These are phyloP conservation scores for Pseudogymnoascus sp. DNA, from an alignment of 2,329 filamentous ascomycete species.

Conservation along the genomic window DNA sequence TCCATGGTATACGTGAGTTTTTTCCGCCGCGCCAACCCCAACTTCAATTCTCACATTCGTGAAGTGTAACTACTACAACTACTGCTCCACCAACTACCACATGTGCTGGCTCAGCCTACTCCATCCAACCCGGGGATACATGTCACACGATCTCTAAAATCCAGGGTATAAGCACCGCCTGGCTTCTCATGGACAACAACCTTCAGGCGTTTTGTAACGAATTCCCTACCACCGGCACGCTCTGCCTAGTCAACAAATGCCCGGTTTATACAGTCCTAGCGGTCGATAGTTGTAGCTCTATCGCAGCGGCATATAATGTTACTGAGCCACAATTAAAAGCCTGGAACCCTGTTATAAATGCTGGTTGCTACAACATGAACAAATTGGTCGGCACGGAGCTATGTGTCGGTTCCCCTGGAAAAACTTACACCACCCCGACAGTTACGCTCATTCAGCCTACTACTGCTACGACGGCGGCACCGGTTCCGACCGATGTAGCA, in stretches of 20 bases:
- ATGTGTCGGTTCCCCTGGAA: slow-evolving; percentile 10
- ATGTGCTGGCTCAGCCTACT: not conserved
- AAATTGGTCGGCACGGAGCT: not conserved
- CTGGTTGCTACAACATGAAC: not conserved
- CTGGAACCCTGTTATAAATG: slow-evolving; percentile 7
- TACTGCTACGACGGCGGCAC: not conserved
- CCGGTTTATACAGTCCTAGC: not conserved
- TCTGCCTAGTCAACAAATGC: slow-evolving; percentile 5
- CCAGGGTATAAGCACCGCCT: not conserved
- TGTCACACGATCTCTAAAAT: not conserved
- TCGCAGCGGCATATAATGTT: not conserved
- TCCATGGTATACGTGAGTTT: not conserved
- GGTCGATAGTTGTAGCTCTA: not conserved
- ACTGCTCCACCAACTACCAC: not conserved
- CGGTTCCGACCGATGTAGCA: slow-evolving; percentile 11
- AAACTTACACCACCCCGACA: slow-evolving; percentile 11
- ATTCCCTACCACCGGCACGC: not conserved
- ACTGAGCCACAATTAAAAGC: not conserved
- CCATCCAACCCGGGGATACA: not conserved
- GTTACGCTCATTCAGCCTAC: slow-evolving; percentile 12
- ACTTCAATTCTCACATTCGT: not conserved
- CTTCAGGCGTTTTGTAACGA: not conserved
- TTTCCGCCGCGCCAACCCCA: not conserved
- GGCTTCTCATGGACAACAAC: not conserved
- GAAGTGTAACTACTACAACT: not conserved